These are phyloP conservation scores for Aschersonia sp. DNA, from an alignment of 2,329 filamentous ascomycete species.

Conservation along the genomic window DNA sequence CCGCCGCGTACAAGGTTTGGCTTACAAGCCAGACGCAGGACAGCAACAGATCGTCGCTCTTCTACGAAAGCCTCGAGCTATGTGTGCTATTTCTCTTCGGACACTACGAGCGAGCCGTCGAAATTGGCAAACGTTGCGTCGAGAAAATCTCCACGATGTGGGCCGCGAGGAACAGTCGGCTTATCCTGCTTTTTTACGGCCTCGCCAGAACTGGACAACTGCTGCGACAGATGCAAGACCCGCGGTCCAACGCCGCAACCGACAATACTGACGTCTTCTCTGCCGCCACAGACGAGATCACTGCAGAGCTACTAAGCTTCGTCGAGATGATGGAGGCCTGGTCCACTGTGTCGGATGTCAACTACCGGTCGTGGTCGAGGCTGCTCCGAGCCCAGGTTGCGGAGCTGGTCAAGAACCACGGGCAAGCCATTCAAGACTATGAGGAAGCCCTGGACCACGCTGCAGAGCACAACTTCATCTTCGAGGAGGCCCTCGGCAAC, in stretches of 20 bases:
- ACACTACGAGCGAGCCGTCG: constrained; percentile 43
- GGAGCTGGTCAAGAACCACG: constrained; percentile 44
- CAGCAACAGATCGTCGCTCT: constrained; percentile 46
- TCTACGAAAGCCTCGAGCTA: constrained; percentile 55
- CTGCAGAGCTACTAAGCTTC: constrained; percentile 38
- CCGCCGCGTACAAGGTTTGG: constrained; percentile 44
- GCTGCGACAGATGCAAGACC: constrained; percentile 33
- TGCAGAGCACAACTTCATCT: constrained; percentile 47
- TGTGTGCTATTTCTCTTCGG: constrained; percentile 49
- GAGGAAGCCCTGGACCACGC: constrained; percentile 61
- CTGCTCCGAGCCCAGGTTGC: constrained; percentile 54
- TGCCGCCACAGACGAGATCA: constrained; percentile 28
- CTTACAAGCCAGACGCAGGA: constrained; percentile 35
- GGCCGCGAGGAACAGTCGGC: constrained; percentile 43
- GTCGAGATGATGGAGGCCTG: constrained; percentile 49
- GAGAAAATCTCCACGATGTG: constrained; percentile 35
- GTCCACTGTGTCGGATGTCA: constrained; percentile 49
- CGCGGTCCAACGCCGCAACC: constrained; percentile 15
- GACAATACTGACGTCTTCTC: constrained; percentile 23
- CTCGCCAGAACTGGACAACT: constrained; percentile 38
- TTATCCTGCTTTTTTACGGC: constrained; percentile 45
- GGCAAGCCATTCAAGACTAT: constrained; percentile 45
- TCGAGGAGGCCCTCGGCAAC: constrained; percentile 61
- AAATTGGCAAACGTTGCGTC: constrained; percentile 36
- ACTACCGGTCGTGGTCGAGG: constrained; percentile 56